Base-by-base conservation (phyloP, 139 green algal genomes). In the Desmodesmus armatus region DNA sequence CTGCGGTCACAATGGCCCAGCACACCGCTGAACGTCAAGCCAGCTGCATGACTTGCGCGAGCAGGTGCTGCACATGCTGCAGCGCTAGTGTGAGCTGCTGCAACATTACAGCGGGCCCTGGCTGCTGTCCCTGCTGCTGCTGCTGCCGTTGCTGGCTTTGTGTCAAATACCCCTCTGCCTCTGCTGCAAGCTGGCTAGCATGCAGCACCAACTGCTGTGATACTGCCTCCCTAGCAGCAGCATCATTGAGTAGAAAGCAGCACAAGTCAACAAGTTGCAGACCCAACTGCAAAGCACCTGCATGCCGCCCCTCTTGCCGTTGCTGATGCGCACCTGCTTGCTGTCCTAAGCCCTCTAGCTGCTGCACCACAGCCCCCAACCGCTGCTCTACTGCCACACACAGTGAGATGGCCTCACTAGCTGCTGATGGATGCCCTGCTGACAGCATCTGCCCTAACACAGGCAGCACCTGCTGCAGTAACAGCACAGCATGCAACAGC, bases 181-280 rank as follows among this genome's bases (percentile, higher is more conserved):
- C 76, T 7, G 25, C 25, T 5, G 40, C 37, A 58, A 82, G 72
- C 2, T 37, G 37, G 2, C 35, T 25, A 47, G 76, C 76, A 60
- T 82, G 25, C 1, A 35, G 55, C 29, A 25, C 17, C 25, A 82
- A 25, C 55, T 82, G 76, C 13, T 21, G 23, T 40, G 55, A 41
- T 11, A 82, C 76, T 31, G 76, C 21, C 5, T 23, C 55, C 31
- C 37, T 25, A 29, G 76, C 76, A 19, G 37, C 39, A 41, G 76
- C 37, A 58, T 82, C 76, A 82, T 21, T 17, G 35, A 82, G 37
- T 55, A 82, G 47, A 5, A 51, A 66, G 9, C 41, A 35, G 40
- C 76, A 82, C 1, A 82, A 29, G 7, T 72, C 25, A n/a, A 82
- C 76, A 11, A 82, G n/a, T 37, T 31, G 37, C 76, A 71, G 35